Conservation (phyloP, 768 basidiomycete genomes). For the Pisolithus albus region DNA sequence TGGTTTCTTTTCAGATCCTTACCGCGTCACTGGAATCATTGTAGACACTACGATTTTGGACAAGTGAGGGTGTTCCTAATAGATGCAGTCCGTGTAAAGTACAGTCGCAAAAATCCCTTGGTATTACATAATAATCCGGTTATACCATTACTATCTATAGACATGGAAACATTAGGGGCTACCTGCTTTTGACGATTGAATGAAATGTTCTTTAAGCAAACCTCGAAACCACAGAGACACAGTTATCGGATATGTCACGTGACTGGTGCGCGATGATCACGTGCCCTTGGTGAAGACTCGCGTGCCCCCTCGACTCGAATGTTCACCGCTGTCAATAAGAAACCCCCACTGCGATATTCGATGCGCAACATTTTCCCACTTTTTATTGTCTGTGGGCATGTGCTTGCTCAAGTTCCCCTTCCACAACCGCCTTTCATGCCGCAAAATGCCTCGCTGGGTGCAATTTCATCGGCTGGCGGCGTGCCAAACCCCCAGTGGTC, state of each 20-base stretch:
- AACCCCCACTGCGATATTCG: not conserved
- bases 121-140: no score
- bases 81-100: not conserved
- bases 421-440: slow-evolving; percentile 63
- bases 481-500: slow-evolving; percentile 77
- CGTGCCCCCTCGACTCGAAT: no score
- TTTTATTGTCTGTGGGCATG: slow-evolving; percentile 20
- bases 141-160: no score
- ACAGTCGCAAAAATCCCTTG: not conserved
- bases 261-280: slow-evolving; percentile 9
- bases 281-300: slow-evolving; percentile 7
- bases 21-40: slow-evolving; percentile 86
- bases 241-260: slow-evolving; percentile 7
- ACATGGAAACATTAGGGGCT: no score
- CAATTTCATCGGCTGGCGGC: slow-evolving; percentile 36
- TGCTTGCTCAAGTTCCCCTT: slow-evolving; percentile 51
- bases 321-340: no score
- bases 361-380: slow-evolving; percentile 18
- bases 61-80: slow-evolving; percentile 32
- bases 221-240: no score
- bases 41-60: slow-evolving; percentile 81
- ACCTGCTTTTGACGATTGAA: no score
- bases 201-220: no score
- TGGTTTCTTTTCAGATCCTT: slow-evolving; percentile 59
- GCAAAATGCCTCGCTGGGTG: slow-evolving; percentile 50